Evolutionary conservation across 2,329 filamentous ascomycete genomes (phyloP), one percentile per base, ranked within the genome.

Genomic region (Colletotrichum navitas): DNA sequence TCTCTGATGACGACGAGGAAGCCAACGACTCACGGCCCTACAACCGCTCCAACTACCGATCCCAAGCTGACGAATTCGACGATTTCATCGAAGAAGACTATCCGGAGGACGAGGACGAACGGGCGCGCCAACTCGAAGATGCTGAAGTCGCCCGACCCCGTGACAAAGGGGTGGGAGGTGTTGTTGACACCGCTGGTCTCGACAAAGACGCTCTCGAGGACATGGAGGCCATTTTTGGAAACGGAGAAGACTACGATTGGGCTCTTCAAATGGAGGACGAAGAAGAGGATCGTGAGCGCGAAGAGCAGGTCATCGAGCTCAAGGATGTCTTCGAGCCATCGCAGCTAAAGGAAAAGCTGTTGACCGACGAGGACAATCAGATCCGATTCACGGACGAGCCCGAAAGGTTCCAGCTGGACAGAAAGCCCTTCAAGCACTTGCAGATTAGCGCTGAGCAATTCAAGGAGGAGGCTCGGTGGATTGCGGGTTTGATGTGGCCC

Each of bases 241-340:
- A 97, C 78, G 95, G 96, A 67, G 94, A 94, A 74, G 96, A 99
- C 78, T 99, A 98, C 79, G 92, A 95, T 76, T 99, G 97, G 91
- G 96, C 95, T 11, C 85, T 99, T 59, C 93, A 95, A 63, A 87
- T 95, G 78, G 95, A 98, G 81, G 93, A 96, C 56, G 92, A 94
- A 61, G 92, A 95, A 75, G 93, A 97, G 75, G 91, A 93, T 59
- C 90, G 92, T 68, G 87, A 93, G 75, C 89, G 91, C 71, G 93
- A 94, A 73, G 93, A 97, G 75, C 93, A 95, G 77, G 91, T 92
- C 55, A 90, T 98, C 52, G 94, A 98, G 81, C 89, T 99, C 74
- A 98, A 98, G 83, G 95, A 99, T 79, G 95, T 99, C 62, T 99
- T 99, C 77, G 96, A 99, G 82, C 96, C 96, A 0, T 97, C 95